A percentile compares a stretch with the other conserved stretches of the same genome.
Conservation (phyloP, 1,284 basidiomycete genomes). For the Marasmius oreades region DNA sequence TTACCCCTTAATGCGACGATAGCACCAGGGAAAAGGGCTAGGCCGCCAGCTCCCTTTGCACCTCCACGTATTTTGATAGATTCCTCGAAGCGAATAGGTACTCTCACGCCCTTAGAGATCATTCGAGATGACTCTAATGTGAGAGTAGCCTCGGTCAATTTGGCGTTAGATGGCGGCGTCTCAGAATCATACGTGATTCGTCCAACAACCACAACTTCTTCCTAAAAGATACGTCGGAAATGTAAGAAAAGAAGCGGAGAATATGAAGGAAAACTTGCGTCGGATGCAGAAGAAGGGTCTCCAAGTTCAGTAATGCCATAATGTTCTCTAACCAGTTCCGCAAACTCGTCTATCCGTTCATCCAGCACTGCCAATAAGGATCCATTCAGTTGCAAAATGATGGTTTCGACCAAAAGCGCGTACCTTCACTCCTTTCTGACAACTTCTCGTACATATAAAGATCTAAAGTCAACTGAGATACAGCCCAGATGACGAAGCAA, state of each 20-base stretch:
- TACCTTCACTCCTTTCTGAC: slow-evolving; percentile 78
- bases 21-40: slow-evolving; percentile 87
- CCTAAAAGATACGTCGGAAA: slow-evolving; percentile 49
- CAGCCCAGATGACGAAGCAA: slow-evolving; percentile 1
- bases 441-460: slow-evolving; percentile 94
- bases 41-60: slow-evolving; percentile 57
- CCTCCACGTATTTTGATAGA: slow-evolving; percentile 66
- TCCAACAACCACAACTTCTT: slow-evolving; percentile 76
- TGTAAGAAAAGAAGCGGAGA: slow-evolving; percentile 10
- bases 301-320: slow-evolving; percentile 72
- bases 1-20: slow-evolving; percentile 86
- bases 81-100: slow-evolving; percentile 69
- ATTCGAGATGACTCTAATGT: slow-evolving; percentile 80
- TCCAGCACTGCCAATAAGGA: slow-evolving; percentile 58
- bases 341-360: slow-evolving; percentile 81
- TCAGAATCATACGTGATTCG: slow-evolving; percentile 77
- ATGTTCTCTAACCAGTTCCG: slow-evolving; percentile 63
- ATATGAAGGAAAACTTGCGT: slow-evolving; percentile 42
- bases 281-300: slow-evolving; percentile 72
- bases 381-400: slow-evolving; percentile 1
- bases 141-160: slow-evolving; percentile 73
- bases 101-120: slow-evolving; percentile 68
- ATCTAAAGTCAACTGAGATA: slow-evolving; percentile 41
- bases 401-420: slow-evolving; percentile 12
- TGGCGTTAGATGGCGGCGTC: slow-evolving; percentile 43